Evolutionary conservation across 495 filamentous ascomycete genomes (phyloP), one percentile per base, ranked within the genome.

Genomic region (Patellaria atrata): DNA sequence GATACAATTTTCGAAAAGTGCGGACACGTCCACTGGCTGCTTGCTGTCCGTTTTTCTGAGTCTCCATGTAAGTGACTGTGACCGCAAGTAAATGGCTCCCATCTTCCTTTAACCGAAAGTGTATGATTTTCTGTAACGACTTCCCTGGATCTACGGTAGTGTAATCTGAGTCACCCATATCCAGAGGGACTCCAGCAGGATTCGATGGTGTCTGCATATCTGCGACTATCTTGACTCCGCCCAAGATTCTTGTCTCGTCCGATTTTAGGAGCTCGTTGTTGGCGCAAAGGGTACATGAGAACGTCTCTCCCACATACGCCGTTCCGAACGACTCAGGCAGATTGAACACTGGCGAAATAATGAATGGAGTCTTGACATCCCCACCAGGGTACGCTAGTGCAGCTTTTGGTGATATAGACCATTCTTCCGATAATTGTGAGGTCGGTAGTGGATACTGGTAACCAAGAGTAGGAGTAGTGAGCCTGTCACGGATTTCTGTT

Each of bases 1-100:
- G 91, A 54, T 97, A 97, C 40, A 97, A 58, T 56, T 97, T 97
- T 43, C 87, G 63, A 53, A 96, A 97, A 9, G 82, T 93, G 40
- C 91, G 64, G 16, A 78, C 74, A 24, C 82, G 35, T 9, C 46
- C 51, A 37, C 39, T 64, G 38, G 78, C 70, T 35, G 55, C 47
- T 34, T 27, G 37, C 47, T 29, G 55, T 58, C 51, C 33, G 52
- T 42, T 37, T 51, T 34, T 22, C 31, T 55, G 39, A 8, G 65
- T 74, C 50, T 79, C 73, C 21, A 76, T 83, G 56, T 97, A 97
- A 31, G 77, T 84, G 22, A 97, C 77, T 33, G 82, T 96, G 23
- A 96, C 89, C n/a, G 79, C 83, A 4, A 97, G 64, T 10, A 92
- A 77, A 54, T 97, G 87, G 43, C 75, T 81, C 4, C 91, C 89